phyloP scores from a whole-genome alignment of 2,329 filamentous ascomycete genomes.

The Bipolaris bicolor region DNA sequence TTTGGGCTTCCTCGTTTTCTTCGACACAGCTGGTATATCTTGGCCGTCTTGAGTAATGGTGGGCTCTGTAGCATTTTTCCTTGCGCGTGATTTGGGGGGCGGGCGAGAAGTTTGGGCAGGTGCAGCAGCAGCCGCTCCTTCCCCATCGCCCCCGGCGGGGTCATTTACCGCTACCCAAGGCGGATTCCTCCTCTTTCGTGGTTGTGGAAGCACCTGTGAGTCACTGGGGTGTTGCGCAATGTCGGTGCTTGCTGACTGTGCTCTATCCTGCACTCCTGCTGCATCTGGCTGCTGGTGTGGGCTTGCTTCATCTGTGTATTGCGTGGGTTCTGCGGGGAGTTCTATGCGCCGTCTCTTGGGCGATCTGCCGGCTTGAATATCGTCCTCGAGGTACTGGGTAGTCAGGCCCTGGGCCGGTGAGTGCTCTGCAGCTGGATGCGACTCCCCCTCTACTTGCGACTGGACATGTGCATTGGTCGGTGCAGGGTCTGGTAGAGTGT shows the following conservation, averaged over 20 bases:
- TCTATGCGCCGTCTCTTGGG: constrained; percentile 33
- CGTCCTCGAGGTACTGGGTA: constrained; percentile 18
- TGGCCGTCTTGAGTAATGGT: constrained; percentile 17
- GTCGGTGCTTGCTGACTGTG: background rate
- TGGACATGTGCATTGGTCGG: background rate
- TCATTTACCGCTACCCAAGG: constrained; percentile 44
- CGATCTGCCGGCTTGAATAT: constrained; percentile 19
- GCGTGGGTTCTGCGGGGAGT: constrained; percentile 1
- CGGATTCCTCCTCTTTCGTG: constrained; percentile 15
- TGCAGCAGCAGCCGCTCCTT: constrained; percentile 6
- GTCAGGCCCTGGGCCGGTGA: background rate
- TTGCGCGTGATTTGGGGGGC: constrained; percentile 20
- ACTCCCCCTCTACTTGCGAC: background rate
- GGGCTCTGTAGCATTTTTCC: constrained; percentile 16
- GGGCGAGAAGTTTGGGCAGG: constrained; percentile 22
- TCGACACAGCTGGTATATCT: constrained; percentile 20
- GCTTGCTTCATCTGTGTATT: background rate
- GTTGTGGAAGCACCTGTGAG: constrained; percentile 12
- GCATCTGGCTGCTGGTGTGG: background rate
- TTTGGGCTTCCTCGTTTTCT: constrained; percentile 40
- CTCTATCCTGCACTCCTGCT: background rate
- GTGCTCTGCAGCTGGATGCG: background rate
- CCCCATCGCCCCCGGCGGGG: constrained; percentile 21
- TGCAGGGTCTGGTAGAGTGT: constrained; percentile 1
- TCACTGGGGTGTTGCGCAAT: constrained; percentile 1